A percentile compares a stretch with the other conserved stretches of the same genome.
phyloP scores from a whole-genome alignment of 2,329 filamentous ascomycete genomes.

The Metarhizium album region DNA sequence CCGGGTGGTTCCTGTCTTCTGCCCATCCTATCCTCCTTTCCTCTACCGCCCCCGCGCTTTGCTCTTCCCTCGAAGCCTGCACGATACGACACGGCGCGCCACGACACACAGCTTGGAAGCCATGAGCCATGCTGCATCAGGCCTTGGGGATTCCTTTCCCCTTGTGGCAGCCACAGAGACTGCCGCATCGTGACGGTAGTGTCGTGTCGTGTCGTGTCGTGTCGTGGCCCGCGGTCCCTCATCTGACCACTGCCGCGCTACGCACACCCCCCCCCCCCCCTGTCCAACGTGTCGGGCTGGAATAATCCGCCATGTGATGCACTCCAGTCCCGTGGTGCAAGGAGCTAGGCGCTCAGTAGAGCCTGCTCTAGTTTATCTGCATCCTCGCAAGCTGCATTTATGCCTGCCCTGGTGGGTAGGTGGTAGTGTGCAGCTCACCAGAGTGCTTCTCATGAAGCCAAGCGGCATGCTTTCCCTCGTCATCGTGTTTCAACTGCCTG shows the following conservation, averaged over 20 bases:
- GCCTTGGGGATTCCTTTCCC: no score
- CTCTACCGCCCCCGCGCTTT: no score
- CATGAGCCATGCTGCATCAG: no score
- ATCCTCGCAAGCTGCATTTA: background rate
- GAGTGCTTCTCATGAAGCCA: background rate
- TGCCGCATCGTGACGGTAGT: no score
- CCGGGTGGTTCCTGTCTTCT: no score
- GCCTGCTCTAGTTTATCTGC: constrained; percentile 3
- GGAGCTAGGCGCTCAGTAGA: constrained; percentile 3
- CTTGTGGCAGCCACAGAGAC: no score
- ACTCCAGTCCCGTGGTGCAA: constrained; percentile 7
- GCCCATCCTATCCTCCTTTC: no score
- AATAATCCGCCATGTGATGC: constrained; percentile 2
- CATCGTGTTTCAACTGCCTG: background rate
- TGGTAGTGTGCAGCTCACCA: no score
- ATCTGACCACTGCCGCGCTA: constrained; percentile 2
- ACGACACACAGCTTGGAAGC: no score
- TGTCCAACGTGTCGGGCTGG: background rate
- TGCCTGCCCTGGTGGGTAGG: no score
- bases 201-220: no score
- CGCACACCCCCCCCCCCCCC: background rate
- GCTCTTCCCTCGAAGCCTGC: background rate
- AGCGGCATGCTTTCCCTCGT: background rate
- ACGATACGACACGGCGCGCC: background rate
- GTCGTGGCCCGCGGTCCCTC: background rate